Percentiles rank a stretch among this genome's conserved stretches.
Conservation (phyloP, 805 yeast genomes). For the Kurtzmaniella cleridarum region DNA sequence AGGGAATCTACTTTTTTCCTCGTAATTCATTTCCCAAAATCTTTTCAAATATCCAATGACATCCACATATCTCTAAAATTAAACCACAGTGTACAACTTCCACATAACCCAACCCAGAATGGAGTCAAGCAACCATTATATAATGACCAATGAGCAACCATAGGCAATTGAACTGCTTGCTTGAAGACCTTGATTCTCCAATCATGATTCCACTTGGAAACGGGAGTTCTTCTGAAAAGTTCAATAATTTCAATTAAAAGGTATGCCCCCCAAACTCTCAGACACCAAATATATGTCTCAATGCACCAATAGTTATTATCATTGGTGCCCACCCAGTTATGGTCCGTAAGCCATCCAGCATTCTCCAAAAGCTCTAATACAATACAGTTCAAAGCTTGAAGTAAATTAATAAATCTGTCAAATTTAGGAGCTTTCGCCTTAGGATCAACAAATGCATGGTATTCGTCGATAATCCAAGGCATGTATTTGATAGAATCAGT, state of each 20-base stretch:
- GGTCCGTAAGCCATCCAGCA: constrained; percentile 43
- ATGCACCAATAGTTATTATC: constrained; percentile 38
- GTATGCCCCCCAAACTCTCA: constrained; percentile 41
- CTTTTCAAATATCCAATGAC: constrained; percentile 28
- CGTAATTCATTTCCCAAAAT: too few species aligned
- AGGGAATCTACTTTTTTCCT: too few species aligned
- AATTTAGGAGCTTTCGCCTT: constrained; percentile 18
- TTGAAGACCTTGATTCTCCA: constrained; percentile 34
- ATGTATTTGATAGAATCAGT: constrained; percentile 36
- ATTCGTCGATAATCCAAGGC: constrained; percentile 42
- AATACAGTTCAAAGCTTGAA: constrained; percentile 37
- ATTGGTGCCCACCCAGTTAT: constrained; percentile 38
- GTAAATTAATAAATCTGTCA: constrained; percentile 29
- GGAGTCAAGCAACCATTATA: constrained; percentile 40
- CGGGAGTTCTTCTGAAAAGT: constrained; percentile 35
- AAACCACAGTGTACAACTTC: constrained; percentile 41
- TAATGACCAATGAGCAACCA: constrained; percentile 41
- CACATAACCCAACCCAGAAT: constrained; percentile 45
- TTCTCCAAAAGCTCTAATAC: constrained; percentile 36
- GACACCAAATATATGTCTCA: constrained; percentile 41
- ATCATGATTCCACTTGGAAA: constrained; percentile 26
- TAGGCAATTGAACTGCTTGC: constrained; percentile 35
- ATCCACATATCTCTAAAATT: constrained; percentile 31
- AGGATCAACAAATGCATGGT: constrained; percentile 21
- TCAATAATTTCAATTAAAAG: constrained; percentile 35